A percentile compares a stretch with the other conserved stretches of the same genome.
phyloP scores from a whole-genome alignment of 2,329 filamentous ascomycete species.

The Cercospora zeina region DNA sequence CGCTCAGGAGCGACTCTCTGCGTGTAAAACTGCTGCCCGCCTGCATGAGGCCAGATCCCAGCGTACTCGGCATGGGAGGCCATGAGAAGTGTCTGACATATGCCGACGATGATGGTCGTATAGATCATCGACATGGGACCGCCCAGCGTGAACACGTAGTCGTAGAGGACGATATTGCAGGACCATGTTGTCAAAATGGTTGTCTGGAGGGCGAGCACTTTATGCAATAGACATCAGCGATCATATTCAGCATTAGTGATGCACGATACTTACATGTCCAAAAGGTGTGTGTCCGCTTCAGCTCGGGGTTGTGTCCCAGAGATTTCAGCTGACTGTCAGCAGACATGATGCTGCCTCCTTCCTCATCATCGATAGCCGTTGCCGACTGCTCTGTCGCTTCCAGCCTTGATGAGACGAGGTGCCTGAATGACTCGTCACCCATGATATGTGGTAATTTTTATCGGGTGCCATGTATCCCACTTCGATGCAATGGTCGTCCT shows the following conservation, averaged over 20 bases:
- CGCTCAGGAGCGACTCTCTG: constrained; percentile 25
- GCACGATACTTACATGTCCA: neutral
- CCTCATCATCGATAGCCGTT: neutral
- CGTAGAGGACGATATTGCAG: constrained; percentile 18
- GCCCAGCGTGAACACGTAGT: constrained; percentile 14
- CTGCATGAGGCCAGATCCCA: constrained; percentile 14
- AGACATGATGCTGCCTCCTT: neutral
- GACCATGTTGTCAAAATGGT: constrained; percentile 13
- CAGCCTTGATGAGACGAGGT: neutral
- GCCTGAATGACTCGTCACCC: neutral
- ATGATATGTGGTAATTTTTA: neutral
- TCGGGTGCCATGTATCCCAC: neutral
- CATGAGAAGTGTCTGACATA: constrained; percentile 16
- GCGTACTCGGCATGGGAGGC: constrained; percentile 15
- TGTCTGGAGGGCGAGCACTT: neutral
- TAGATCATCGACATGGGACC: constrained; percentile 1
- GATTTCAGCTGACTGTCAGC: neutral
- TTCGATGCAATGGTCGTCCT: neutral
- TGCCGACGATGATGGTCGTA: constrained; percentile 14
- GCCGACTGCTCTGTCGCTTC: neutral
- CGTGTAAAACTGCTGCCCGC: constrained; percentile 15
- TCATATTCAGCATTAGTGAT: neutral
- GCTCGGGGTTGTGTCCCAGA: neutral
- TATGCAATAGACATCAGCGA: neutral
- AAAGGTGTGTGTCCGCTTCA: neutral